phyloP scores from a whole-genome alignment of 2,329 filamentous ascomycete species.

The Juglanconis oblonga region DNA sequence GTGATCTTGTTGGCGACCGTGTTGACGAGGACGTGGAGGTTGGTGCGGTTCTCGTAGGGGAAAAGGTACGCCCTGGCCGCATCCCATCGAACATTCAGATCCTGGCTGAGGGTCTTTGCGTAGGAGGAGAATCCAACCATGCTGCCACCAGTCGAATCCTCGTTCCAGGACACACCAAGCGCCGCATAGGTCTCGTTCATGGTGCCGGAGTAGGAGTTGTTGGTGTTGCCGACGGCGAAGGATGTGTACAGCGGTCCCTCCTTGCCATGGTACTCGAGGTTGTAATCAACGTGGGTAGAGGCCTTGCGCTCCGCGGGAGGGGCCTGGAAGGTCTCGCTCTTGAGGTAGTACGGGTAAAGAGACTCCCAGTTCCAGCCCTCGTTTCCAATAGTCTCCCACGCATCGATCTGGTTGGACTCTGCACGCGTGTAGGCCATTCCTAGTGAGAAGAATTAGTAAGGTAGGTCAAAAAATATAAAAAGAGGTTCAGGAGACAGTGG shows the following conservation, averaged over 20 bases:
- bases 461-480: background rate
- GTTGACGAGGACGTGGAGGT: constrained; percentile 41
- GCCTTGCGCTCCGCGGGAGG: background rate
- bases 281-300: constrained; percentile 17
- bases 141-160: constrained; percentile 39
- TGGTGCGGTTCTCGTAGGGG: constrained; percentile 35
- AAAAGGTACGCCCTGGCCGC: constrained; percentile 46
- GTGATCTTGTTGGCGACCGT: constrained; percentile 38
- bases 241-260: constrained; percentile 29
- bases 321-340: constrained; percentile 26
- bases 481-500: background rate
- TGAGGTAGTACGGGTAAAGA: constrained; percentile 31
- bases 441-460: background rate
- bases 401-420: constrained; percentile 20
- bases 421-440: constrained; percentile 7
- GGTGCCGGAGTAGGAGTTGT: constrained; percentile 23
- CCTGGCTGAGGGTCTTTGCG: constrained; percentile 38
- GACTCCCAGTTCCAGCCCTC: constrained; percentile 24
- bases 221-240: constrained; percentile 22
- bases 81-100: constrained; percentile 38
- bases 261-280: constrained; percentile 24
- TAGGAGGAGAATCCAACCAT: constrained; percentile 42
- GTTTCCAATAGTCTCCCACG: constrained; percentile 28
- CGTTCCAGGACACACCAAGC: constrained; percentile 35
- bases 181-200: constrained; percentile 34